Base-by-base conservation (phyloP, 371 early-diverging fungal genomes). In the Mucor mucedo region DNA sequence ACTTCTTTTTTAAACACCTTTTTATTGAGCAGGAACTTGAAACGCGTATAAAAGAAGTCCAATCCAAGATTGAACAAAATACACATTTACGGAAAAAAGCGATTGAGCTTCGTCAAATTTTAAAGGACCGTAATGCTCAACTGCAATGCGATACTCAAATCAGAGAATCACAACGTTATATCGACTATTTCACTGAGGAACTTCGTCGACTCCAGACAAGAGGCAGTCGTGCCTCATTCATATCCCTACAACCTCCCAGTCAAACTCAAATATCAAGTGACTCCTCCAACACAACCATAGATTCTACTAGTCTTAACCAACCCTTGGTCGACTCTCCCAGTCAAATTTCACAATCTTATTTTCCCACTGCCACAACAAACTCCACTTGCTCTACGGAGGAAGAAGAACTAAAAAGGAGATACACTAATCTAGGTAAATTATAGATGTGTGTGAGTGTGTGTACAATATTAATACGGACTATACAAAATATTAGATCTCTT, bases 111-210 rank as follows among this genome's bases (percentile, higher is more conserved):
- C 82, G 87, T 29, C 63, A 79, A 30, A 72, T 87, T 67, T 74
- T 91, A 9, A 78, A 70, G 35, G 91, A 92, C 78, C 55, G 65
- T 10, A 86, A 82, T 59, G 87, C 88, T 39, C 78, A 83, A 33
- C 81, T 89, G 52, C 89, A 92, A 66, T 91, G 92, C 64, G 90
- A 95, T 72, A 77, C 83, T 44, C 86, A 89, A 60, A 80, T 95
- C 52, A 77, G 72, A 56, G 94, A 95, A 42, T 85, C 87, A 14
- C 87, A 93, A 67, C 86, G 88, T 62, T 89, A 92, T 33, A 84
- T 95, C 59, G 89, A 88, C 39, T 96, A 87, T 63, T 83, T 97
- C 52, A 80, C 86, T 38, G 79, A 71, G n/a, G 91, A 93, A 62
- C 76, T 90, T 54, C 72, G 73, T 59, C 56, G 72, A 62, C 69